Evolutionary conservation across 2,329 filamentous ascomycete species (phyloP).

Genomic region (Mollisia scopiformis): DNA sequence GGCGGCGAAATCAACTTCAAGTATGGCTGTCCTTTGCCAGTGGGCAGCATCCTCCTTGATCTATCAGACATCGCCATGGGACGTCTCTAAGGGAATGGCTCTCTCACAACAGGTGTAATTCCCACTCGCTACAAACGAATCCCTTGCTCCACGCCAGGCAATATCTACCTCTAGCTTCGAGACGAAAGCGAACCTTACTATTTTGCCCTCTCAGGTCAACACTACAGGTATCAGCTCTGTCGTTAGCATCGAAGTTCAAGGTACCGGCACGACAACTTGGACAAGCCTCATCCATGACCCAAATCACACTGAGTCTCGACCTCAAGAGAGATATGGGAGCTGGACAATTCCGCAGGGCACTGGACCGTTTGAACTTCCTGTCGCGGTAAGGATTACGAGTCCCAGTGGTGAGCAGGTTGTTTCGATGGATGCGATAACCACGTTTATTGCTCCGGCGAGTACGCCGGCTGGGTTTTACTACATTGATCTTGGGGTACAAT

Average conservation of each 20-base stretch:
- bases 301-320: slow-evolving; percentile 9
- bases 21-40: slow-evolving; percentile 16
- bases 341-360: slow-evolving; percentile 14
- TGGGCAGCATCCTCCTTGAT: slow-evolving; percentile 15
- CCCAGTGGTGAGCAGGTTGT: slow-evolving; percentile 15
- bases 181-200: slow-evolving; percentile 19
- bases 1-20: slow-evolving; percentile 18
- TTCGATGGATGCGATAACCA: slow-evolving; percentile 12
- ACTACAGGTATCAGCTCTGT: slow-evolving; percentile 14
- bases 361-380: slow-evolving; percentile 12
- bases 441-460: slow-evolving; percentile 9
- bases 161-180: slow-evolving; percentile 18
- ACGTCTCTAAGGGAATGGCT: slow-evolving; percentile 16
- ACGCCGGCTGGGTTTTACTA: slow-evolving; percentile 11
- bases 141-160: slow-evolving; percentile 14
- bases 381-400: slow-evolving; percentile 17
- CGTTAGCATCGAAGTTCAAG: slow-evolving; percentile 8
- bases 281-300: slow-evolving; percentile 15
- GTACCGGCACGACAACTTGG: slow-evolving; percentile 10
- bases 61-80: slow-evolving; percentile 22
- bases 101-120: slow-evolving; percentile 9
- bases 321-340: slow-evolving; percentile 18
- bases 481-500: slow-evolving; percentile 19
- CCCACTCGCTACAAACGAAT: slow-evolving; percentile 18
- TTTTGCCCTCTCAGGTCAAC: slow-evolving; percentile 15